Evolutionary conservation across 345 rosid species (phyloP).

Genomic region (Eucalyptus sp.): DNA sequence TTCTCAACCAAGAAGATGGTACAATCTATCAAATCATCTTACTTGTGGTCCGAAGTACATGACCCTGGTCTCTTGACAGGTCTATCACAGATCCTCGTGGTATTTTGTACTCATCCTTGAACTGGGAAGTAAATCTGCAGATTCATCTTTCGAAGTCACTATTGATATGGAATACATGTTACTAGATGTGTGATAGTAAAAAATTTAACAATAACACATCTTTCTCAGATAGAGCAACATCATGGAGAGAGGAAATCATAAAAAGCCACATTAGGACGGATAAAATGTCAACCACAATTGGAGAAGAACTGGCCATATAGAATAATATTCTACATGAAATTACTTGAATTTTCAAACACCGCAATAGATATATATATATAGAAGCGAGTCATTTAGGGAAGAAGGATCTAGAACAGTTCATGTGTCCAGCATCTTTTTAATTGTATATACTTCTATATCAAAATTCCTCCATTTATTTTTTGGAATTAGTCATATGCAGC

Average conservation of each 20-base stretch:
- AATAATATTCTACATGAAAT: not conserved
- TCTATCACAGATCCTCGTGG: slow-evolving; percentile 71
- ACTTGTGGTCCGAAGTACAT: slow-evolving; percentile 60
- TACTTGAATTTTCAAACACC: not conserved
- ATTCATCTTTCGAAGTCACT: not conserved
- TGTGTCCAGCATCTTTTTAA: not conserved
- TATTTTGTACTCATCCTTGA: slow-evolving; percentile 85
- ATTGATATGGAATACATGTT: not conserved
- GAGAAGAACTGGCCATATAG: not conserved
- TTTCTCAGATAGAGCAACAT: not conserved
- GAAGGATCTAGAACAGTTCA: not conserved
- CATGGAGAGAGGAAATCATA: not conserved
- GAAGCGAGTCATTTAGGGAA: not conserved
- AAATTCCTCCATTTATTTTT: not conserved
- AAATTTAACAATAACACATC: not conserved
- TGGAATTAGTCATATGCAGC: not conserved
- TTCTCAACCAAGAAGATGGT: not conserved
- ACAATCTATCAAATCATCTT: slow-evolving; percentile 1
- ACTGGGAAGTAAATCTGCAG: slow-evolving; percentile 70
- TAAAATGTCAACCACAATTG: not conserved
- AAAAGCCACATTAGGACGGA: not conserved
- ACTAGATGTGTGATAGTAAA: not conserved
- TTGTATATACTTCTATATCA: not conserved
- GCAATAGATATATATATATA: not conserved
- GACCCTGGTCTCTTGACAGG: slow-evolving; percentile 54